Base-by-base conservation (phyloP, 805 yeast species). In the Cyberlindnera amylophila region DNA sequence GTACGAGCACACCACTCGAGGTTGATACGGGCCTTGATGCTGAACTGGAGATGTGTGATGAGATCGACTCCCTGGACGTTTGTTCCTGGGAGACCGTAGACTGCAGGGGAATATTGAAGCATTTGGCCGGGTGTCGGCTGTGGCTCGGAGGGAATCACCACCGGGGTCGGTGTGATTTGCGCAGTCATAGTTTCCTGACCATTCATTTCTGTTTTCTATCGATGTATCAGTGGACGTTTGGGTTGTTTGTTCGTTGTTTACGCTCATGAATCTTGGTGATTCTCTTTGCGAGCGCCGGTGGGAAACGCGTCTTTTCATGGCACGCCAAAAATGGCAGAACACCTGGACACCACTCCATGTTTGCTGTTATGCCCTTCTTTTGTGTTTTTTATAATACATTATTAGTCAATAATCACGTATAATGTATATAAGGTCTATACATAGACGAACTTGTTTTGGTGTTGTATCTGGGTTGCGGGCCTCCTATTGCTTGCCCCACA, bases 1-100 rank as follows among this genome's bases (percentile, higher is more conserved):
- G 55, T 57, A 17, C 46, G 49, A 4, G 51, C 38, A 24, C 59
- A 56, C 62, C 62, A 57, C n/a, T 57, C 58, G 9, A 47, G 28
- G 29, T 57, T 50, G 16, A 52, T 11, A 6, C 53, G 44, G 2
- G 58, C 61, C 13, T 39, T 44, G 24, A 56, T 42, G 32, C 40
- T 56, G 41, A 44, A 45, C 36, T 53, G 52, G 24, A 57, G 38
- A 34, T 56, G 58, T 12, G 58, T 55, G 23, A 53, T 44, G 14
- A 57, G 41, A 38, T 57, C 61, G 7, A 50, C 41, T 7, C 58
- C 57, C 23, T 45, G 51, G 13, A 37, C 45, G 37, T 47, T 49
- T 26, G 57, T 48, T 4, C 53, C 55, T 11, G 50, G 54, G 4
- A 45, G 45, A 23, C 51, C 46, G 39, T 49, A 45, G 12, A 45